Percentiles rank a stretch among this genome's conserved stretches.
Conservation (phyloP, 2,329 filamentous ascomycete species). For the Pseudogymnoascus sp. region DNA sequence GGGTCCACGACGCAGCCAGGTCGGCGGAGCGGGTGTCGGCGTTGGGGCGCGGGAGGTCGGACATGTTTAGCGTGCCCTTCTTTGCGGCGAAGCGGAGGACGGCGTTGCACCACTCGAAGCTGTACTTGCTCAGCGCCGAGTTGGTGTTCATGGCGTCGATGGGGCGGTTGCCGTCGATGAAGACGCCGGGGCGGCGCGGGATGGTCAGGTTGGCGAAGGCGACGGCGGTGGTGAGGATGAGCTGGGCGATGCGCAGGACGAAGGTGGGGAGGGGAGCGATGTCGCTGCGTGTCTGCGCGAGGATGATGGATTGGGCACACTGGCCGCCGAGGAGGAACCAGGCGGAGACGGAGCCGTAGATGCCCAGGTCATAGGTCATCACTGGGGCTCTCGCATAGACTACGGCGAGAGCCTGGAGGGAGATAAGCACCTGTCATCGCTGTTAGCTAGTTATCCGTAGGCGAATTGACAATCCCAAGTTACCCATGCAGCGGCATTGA, state of each 20-base stretch:
- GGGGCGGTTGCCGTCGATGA: conserved; percentile 39
- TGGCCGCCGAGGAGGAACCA: conserved; percentile 37
- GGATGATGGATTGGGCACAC: conserved; percentile 37
- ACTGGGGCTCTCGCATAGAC: conserved; percentile 43
- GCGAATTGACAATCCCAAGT: conserved; percentile 29
- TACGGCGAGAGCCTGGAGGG: conserved; percentile 44
- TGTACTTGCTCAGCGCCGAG: conserved; percentile 53
- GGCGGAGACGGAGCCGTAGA: conserved; percentile 43
- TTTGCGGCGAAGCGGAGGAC: conserved; percentile 47
- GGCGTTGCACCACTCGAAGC: conserved; percentile 54
- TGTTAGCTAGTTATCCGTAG: not conserved
- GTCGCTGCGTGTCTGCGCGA: conserved; percentile 25
- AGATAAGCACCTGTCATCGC: conserved; percentile 38
- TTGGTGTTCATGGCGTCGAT: conserved; percentile 58
- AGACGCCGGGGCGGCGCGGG: conserved; percentile 62
- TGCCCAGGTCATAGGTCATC: conserved; percentile 45
- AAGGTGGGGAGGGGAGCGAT: conserved; percentile 28
- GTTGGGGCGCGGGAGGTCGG: conserved; percentile 55
- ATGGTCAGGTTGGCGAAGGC: conserved; percentile 45
- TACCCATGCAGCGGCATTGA: conserved; percentile 56
- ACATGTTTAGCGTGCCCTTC: conserved; percentile 52
- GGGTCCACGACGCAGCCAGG: conserved; percentile 43
- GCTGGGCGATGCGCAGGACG: conserved; percentile 41
- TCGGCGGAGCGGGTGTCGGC: conserved; percentile 45
- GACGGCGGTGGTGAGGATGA: conserved; percentile 38